Percentiles rank a stretch among this genome's conserved stretches.
Conservation (phyloP, 306 rosid genomes). For the Citrullus colocynthis region DNA sequence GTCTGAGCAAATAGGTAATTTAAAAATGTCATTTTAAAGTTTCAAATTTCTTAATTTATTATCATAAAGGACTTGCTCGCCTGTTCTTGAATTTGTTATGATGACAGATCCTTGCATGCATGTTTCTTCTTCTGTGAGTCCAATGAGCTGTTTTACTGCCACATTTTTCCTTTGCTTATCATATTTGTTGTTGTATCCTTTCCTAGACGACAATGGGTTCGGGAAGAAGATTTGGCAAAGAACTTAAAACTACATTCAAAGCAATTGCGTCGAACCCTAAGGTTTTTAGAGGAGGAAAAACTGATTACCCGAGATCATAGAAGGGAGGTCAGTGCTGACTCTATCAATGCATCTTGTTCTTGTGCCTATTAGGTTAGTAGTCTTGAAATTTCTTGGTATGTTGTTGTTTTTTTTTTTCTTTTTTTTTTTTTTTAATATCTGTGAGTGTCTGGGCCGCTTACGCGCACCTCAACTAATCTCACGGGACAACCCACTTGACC, state of each 20-base stretch:
- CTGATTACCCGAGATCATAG: constrained; percentile 80
- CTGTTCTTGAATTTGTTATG: not conserved
- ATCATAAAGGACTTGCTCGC: not conserved
- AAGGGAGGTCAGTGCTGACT: constrained; percentile 50
- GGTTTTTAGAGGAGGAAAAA: constrained; percentile 90
- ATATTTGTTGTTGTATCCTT: not conserved
- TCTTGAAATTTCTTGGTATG: not conserved
- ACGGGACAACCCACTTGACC: no score
- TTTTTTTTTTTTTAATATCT: no score
- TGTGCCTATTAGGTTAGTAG: constrained; percentile 5
- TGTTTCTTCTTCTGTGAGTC: not conserved
- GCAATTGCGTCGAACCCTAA: constrained; percentile 77
- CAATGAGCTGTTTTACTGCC: not conserved
- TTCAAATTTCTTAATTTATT: not conserved
- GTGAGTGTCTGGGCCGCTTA: no score
- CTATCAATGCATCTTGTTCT: constrained; percentile 7
- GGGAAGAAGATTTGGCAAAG: constrained; percentile 96
- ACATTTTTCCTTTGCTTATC: constrained; percentile 2
- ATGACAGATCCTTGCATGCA: not conserved
- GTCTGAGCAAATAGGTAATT: not conserved
- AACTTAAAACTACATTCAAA: constrained; percentile 81
- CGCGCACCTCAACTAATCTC: no score
- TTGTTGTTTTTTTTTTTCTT: not conserved
- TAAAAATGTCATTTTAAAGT: not conserved
- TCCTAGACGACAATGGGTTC: constrained; percentile 85